These are phyloP conservation scores for Nemania abortiva DNA, from an alignment of 2,329 filamentous ascomycete genomes.

Conservation along the genomic window DNA sequence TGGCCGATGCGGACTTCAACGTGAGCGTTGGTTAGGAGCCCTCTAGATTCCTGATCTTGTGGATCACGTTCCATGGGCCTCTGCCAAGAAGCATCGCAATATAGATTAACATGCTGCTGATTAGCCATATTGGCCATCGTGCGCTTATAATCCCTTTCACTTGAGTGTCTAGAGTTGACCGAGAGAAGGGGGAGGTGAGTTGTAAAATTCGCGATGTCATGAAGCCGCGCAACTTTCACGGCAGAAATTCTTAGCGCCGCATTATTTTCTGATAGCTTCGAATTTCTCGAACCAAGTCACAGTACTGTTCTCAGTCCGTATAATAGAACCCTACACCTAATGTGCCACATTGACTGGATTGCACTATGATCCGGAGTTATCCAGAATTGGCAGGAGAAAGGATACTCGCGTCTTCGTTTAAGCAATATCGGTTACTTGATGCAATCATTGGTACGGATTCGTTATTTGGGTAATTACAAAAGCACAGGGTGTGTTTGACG, in stretches of 20 bases:
- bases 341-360: neutral
- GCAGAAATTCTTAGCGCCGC: neutral
- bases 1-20: neutral
- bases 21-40: constrained; percentile 2
- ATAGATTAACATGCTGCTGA: neutral
- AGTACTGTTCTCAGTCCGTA: neutral
- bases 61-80: neutral
- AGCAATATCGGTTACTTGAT: constrained; percentile 1
- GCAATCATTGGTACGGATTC: constrained; percentile 7
- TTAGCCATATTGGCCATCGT: neutral
- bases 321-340: neutral
- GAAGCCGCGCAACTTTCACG: neutral
- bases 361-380: neutral
- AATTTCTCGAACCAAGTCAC: neutral
- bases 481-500: neutral
- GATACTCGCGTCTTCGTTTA: constrained; percentile 6
- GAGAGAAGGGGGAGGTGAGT: neutral
- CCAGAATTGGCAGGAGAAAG: constrained; percentile 3
- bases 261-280: neutral
- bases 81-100: neutral
- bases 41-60: constrained; percentile 15
- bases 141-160: neutral
- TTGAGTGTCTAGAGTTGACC: neutral
- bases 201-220: neutral
- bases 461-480: neutral